A percentile compares a stretch with the other conserved stretches of the same genome.
These are phyloP conservation scores for Phytophthora multivora DNA, from an alignment of 352 stramenopile species.

Conservation along the genomic window DNA sequence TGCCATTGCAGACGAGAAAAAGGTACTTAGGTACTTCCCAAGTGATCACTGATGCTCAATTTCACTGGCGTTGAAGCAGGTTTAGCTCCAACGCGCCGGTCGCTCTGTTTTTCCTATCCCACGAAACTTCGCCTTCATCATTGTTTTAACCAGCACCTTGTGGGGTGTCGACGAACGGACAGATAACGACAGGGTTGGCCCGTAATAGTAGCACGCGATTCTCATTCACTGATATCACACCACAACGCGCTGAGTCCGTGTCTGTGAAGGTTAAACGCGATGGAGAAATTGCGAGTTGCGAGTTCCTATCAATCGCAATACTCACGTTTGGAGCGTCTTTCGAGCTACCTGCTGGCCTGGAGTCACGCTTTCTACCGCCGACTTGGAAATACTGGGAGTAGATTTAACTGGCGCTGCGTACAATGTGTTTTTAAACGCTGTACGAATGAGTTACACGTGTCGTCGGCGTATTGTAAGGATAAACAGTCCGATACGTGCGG, in stretches of 20 bases:
- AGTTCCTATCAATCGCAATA: constrained; percentile 56
- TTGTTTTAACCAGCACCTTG: constrained; percentile 32
- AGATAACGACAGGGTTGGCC: constrained; percentile 66
- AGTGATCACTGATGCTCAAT: constrained; percentile 47
- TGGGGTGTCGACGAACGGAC: constrained; percentile 55
- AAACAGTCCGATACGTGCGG: constrained; percentile 48
- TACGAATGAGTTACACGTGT: constrained; percentile 8
- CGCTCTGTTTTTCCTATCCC: constrained; percentile 7
- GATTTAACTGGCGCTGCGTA: constrained; percentile 32
- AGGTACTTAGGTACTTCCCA: constrained; percentile 58
- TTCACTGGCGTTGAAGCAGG: constrained; percentile 10
- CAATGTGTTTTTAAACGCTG: constrained; percentile 66
- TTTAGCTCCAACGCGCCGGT: constrained; percentile 12
- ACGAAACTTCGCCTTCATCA: neutral
- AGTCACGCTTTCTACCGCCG: constrained; percentile 54
- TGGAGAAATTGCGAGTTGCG: constrained; percentile 54
- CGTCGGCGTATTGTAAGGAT: constrained; percentile 33
- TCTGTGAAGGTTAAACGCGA: constrained; percentile 67
- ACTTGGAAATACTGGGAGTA: constrained; percentile 45
- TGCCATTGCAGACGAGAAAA: constrained; percentile 55
- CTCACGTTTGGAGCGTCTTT: constrained; percentile 47
- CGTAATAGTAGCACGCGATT: constrained; percentile 56
- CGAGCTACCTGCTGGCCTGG: too few species aligned
- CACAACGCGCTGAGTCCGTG: constrained; percentile 57
- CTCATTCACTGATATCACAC: constrained; percentile 55